These are phyloP conservation scores for Sugiyamaella americana DNA, from an alignment of 805 yeast species.

Conservation along the genomic window DNA sequence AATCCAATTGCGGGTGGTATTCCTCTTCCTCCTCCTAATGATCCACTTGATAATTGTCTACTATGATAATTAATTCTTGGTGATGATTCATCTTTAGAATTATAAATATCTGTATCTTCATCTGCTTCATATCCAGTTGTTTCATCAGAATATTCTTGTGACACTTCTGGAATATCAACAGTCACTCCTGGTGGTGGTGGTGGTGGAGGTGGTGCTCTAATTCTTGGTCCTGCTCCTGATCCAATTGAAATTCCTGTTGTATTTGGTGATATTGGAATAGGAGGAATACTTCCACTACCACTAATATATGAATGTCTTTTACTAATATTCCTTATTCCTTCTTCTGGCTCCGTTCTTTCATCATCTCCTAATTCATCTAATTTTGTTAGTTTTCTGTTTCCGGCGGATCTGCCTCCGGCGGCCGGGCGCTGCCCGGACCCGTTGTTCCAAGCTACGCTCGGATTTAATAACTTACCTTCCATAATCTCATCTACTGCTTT, in stretches of 20 bases:
- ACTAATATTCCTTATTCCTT: background rate
- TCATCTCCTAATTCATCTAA: constrained; percentile 27
- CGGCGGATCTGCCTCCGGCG: background rate
- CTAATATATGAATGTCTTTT: constrained; percentile 18
- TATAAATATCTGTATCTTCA: constrained; percentile 40
- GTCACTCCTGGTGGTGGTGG: constrained; percentile 9
- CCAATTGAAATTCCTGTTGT: background rate
- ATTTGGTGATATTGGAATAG: constrained; percentile 17
- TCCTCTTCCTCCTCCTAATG: constrained; percentile 9
- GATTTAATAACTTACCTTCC: background rate
- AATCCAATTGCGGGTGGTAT: constrained; percentile 11
- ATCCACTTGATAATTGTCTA: background rate
- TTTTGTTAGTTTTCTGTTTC: background rate
- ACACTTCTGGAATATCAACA: constrained; percentile 7
- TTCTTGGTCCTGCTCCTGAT: constrained; percentile 9
- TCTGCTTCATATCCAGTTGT: constrained; percentile 70
- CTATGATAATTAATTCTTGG: background rate
- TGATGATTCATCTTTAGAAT: constrained; percentile 5
- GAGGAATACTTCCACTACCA: constrained; percentile 21
- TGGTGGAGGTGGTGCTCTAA: constrained; percentile 15
- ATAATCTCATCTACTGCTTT: background rate
- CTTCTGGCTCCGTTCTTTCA: constrained; percentile 26
- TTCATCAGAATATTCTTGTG: constrained; percentile 39
- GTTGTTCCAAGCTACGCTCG: background rate
- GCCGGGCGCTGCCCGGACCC: background rate